Evolutionary conservation across 1,284 basidiomycete genomes (phyloP).

Genomic region (Peniophora sp.): DNA sequence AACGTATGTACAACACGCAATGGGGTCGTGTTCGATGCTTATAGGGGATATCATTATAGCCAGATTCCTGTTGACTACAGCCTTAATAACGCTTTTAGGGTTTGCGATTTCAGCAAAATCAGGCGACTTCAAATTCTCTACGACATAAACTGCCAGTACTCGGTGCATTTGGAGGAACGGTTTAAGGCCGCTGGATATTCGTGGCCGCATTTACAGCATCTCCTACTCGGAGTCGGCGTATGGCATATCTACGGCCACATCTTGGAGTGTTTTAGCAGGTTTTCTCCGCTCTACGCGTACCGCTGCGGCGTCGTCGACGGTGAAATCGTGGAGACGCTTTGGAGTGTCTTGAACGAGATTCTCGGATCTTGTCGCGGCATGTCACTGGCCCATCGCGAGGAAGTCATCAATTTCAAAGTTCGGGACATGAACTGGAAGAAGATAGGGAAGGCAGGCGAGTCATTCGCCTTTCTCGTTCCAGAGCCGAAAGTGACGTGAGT

Average conservation of each 20-base stretch:
- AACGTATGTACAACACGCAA: no score
- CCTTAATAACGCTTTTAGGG: not conserved
- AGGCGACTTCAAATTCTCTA: not conserved
- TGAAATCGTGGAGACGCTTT: conserved; percentile 5
- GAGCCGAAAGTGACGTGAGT: no score
- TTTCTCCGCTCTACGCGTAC: conserved; percentile 1
- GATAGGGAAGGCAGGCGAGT: not conserved
- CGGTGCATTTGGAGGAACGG: not conserved
- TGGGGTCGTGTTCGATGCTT: no score
- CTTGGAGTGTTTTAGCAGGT: conserved; percentile 1
- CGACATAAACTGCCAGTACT: not conserved
- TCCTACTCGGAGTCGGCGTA: not conserved
- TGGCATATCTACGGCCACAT: conserved; percentile 5
- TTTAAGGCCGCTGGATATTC: not conserved
- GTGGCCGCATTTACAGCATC: not conserved
- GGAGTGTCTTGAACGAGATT: conserved; percentile 1
- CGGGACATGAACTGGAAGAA: conserved; percentile 5
- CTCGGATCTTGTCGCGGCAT: not conserved
- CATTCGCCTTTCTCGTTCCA: no score
- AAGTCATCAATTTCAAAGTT: conserved; percentile 3
- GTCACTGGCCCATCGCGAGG: conserved; percentile 1
- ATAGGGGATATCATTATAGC: no score
- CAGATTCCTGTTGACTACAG: not conserved
- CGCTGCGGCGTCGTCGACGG: conserved; percentile 5
- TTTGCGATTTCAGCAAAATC: not conserved